A percentile compares a stretch with the other conserved stretches of the same genome.
Evolutionary conservation across 805 yeast species (phyloP).

Genomic region (Yamadazyma nakazawae): DNA sequence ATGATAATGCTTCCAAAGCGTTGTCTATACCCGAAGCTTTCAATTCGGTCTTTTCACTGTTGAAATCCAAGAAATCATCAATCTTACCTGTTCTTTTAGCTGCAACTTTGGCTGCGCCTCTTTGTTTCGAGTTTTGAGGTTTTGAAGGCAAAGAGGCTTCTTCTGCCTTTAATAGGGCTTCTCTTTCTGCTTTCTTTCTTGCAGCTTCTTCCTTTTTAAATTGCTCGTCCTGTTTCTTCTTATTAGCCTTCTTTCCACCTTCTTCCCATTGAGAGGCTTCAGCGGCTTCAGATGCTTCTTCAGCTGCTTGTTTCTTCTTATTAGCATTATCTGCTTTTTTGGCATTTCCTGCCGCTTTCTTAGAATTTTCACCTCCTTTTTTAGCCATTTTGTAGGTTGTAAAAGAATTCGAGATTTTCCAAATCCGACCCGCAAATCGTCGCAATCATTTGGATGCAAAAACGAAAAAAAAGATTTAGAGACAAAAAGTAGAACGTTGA

Average conservation of each 20-base stretch:
- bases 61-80: conserved; percentile 62
- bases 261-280: conserved; percentile 68
- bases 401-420: neutral
- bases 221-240: conserved; percentile 66
- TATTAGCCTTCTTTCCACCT: conserved; percentile 65
- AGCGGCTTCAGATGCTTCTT: conserved; percentile 42
- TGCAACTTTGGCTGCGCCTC: conserved; percentile 69
- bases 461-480: no score
- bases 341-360: conserved; percentile 63
- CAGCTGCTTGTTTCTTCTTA: conserved; percentile 53
- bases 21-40: conserved; percentile 74
- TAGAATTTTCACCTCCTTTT: conserved; percentile 47
- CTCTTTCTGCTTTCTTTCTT: conserved; percentile 79
- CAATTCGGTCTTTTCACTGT: conserved; percentile 48
- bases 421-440: conserved; percentile 1
- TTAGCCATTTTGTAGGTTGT: conserved; percentile 41
- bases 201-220: conserved; percentile 75
- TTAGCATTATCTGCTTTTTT: conserved; percentile 63
- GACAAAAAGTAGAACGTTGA: neutral
- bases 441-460: neutral
- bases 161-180: conserved; percentile 59
- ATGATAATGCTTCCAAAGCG: conserved; percentile 73
- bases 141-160: conserved; percentile 62
- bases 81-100: conserved; percentile 57
- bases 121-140: conserved; percentile 48